Conservation (phyloP, 345 rosid genomes). For the Murraya koenigii region DNA sequence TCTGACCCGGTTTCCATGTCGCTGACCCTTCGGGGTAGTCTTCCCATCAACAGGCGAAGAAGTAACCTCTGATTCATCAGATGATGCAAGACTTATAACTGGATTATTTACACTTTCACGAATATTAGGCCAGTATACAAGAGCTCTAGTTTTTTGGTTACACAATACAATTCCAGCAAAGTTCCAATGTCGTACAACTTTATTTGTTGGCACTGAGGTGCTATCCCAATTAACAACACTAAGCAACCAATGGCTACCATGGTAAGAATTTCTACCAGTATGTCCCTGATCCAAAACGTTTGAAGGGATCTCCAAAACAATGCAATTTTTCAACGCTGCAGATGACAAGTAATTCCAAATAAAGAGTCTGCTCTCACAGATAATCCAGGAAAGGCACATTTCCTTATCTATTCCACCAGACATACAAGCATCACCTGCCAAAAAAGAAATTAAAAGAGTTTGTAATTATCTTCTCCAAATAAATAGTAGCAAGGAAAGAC, state of each 20-base stretch:
- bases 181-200: conserved; percentile 30
- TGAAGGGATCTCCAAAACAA: conserved; percentile 63
- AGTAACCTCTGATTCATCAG: conserved; percentile 39
- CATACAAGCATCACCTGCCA: conserved; percentile 48
- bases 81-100: conserved; percentile 35
- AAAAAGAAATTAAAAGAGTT: conserved; percentile 19
- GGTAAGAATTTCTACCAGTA: conserved; percentile 24
- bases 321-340: conserved; percentile 45
- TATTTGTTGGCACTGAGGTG: conserved; percentile 28
- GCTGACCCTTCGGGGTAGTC: conserved; percentile 31
- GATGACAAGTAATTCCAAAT: conserved; percentile 72
- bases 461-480: conserved; percentile 6
- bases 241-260: conserved; percentile 55
- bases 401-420: conserved; percentile 84
- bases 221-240: conserved; percentile 66
- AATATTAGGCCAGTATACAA: conserved; percentile 77
- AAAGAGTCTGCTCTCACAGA: conserved; percentile 59
- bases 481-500: conserved; percentile 1
- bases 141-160: conserved; percentile 55
- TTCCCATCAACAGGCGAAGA: conserved; percentile 43
- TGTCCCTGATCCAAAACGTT: conserved; percentile 30
- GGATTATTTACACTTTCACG: conserved; percentile 43
- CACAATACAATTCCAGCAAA: conserved; percentile 63
- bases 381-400: conserved; percentile 77
- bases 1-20: conserved; percentile 29